phyloP scores from a whole-genome alignment of 2,329 filamentous ascomycete species.

The Gnomoniopsis smithogilvyi region DNA sequence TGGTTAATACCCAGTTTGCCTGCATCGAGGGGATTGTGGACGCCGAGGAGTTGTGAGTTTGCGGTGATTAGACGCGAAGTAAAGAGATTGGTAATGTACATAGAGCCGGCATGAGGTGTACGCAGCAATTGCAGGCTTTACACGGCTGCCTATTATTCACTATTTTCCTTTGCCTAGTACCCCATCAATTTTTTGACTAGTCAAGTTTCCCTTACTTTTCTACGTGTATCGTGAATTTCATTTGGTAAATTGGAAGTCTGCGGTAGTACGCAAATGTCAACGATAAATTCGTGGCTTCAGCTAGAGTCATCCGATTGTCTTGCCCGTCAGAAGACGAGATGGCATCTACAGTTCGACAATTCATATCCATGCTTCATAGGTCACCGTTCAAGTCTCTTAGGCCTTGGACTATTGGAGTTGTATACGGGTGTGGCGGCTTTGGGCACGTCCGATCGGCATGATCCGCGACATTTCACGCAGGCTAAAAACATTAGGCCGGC shows the following conservation, averaged over 20 bases:
- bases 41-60: not conserved
- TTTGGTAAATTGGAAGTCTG: too few relatives aligned
- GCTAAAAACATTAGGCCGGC: not conserved
- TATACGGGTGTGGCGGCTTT: not conserved
- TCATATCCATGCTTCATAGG: not conserved
- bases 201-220: not conserved
- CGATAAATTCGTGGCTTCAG: too few relatives aligned
- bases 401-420: not conserved
- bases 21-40: not conserved
- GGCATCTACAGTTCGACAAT: not conserved
- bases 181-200: not conserved
- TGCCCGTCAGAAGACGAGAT: too few relatives aligned
- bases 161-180: slow-evolving; percentile 7
- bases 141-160: slow-evolving; percentile 14
- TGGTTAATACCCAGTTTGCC: not conserved
- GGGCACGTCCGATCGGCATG: slow-evolving; percentile 2
- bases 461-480: slow-evolving; percentile 5
- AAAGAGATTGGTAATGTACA: slow-evolving; percentile 8
- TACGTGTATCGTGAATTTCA: not conserved
- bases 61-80: not conserved
- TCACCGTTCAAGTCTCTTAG: too few relatives aligned
- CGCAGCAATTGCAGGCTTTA: slow-evolving; percentile 6
- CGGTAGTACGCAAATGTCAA: too few relatives aligned
- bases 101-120: slow-evolving; percentile 6
- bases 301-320: too few relatives aligned